phyloP scores from a whole-genome alignment of 805 yeast genomes.

The Cyberlindnera lachancei region DNA sequence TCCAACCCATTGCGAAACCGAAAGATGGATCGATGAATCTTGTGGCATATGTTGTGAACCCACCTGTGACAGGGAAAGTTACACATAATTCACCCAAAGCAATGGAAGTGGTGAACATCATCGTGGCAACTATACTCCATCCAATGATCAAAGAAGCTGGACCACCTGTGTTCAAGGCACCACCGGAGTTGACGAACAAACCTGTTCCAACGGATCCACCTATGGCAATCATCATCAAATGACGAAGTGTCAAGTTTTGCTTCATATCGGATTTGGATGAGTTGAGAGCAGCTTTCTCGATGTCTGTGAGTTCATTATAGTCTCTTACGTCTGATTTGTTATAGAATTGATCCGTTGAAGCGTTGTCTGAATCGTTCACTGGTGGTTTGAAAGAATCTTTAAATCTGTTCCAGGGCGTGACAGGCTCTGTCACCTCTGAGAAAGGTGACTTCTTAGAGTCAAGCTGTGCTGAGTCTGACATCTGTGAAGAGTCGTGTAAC shows the following conservation, averaged over 20 bases:
- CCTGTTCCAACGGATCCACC: constrained; percentile 75
- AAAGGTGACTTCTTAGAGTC: constrained; percentile 1
- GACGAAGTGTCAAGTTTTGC: constrained; percentile 35
- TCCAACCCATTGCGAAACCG: constrained; percentile 47
- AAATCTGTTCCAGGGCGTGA: constrained; percentile 18
- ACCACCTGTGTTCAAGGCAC: constrained; percentile 50
- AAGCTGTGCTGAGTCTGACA: constrained; percentile 1
- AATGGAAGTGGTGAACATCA: constrained; percentile 54
- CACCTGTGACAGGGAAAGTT: constrained; percentile 46
- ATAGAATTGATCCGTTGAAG: constrained; percentile 7
- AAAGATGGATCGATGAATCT: constrained; percentile 48
- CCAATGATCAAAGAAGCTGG: constrained; percentile 57
- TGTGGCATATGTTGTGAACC: constrained; percentile 41
- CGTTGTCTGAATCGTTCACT: constrained; percentile 10
- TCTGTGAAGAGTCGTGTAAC: background rate
- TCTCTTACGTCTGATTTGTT: constrained; percentile 11
- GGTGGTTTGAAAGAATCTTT: constrained; percentile 42
- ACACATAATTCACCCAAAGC: constrained; percentile 48
- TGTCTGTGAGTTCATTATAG: constrained; percentile 24
- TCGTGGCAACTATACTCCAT: constrained; percentile 44
- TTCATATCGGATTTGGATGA: constrained; percentile 31
- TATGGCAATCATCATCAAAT: constrained; percentile 69
- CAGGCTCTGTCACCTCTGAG: background rate
- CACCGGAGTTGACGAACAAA: constrained; percentile 58
- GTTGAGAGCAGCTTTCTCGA: constrained; percentile 31